Percentiles rank a stretch among this genome's conserved stretches.
Evolutionary conservation across 768 basidiomycete species (phyloP).

Genomic region (Chlorophyllum brunneum): DNA sequence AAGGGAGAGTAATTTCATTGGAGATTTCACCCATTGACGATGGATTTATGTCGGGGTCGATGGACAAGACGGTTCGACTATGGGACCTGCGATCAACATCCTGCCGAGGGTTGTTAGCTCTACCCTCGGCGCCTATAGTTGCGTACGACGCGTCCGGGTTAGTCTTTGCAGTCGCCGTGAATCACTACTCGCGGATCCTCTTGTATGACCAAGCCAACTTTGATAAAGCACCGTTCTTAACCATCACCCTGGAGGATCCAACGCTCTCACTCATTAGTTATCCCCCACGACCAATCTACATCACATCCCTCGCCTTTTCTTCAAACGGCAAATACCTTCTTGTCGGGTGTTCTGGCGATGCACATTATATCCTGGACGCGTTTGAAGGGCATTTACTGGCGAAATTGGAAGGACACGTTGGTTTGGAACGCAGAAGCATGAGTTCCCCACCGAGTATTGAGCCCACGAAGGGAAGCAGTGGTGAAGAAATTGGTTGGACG

Average conservation of each 20-base stretch:
- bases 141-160: constrained; percentile 82
- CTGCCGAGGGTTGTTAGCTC: constrained; percentile 75
- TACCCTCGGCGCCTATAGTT: constrained; percentile 72
- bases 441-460: constrained; percentile 51
- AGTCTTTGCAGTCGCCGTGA: constrained; percentile 85
- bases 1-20: constrained; percentile 80
- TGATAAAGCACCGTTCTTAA: constrained; percentile 90
- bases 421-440: constrained; percentile 69
- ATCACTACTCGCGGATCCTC: constrained; percentile 76
- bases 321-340: constrained; percentile 87
- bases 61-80: constrained; percentile 91
- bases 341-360: constrained; percentile 88
- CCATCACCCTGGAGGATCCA: constrained; percentile 79
- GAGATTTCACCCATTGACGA: constrained; percentile 93
- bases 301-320: constrained; percentile 90
- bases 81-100: constrained; percentile 88
- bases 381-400: constrained; percentile 82
- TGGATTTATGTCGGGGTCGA: constrained; percentile 90
- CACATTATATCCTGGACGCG: constrained; percentile 91
- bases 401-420: constrained; percentile 81
- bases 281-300: constrained; percentile 84
- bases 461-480: constrained; percentile 76
- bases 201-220: constrained; percentile 84
- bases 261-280: constrained; percentile 69
- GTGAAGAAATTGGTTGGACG: constrained; percentile 93